Conservation (phyloP, 202 grass and related monocot species). For the Eragrostis tef region DNA sequence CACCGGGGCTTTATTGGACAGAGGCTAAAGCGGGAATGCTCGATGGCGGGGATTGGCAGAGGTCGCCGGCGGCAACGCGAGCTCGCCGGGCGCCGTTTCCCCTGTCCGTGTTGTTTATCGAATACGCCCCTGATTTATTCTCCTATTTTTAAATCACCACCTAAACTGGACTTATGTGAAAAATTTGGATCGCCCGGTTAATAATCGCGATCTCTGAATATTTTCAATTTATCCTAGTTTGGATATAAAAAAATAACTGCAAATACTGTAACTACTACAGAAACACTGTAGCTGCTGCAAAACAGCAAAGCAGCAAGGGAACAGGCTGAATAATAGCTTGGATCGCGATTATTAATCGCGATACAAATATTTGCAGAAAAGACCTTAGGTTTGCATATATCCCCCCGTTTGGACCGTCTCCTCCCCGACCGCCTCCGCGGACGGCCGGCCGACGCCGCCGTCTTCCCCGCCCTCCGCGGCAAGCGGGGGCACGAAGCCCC, state of each 20-base stretch:
- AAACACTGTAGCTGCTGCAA: too few relatives aligned
- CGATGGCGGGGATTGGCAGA: neutral
- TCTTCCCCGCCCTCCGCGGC: too few relatives aligned
- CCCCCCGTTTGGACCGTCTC: neutral
- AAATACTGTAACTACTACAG: too few relatives aligned
- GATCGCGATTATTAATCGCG: neutral
- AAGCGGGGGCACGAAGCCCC: neutral
- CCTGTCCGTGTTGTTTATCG: neutral
- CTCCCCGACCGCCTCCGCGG: neutral
- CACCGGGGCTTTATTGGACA: neutral
- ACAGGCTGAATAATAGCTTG: too few relatives aligned
- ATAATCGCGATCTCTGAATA: too few relatives aligned
- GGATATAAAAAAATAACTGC: too few relatives aligned
- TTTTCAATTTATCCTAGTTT: too few relatives aligned
- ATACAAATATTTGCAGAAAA: neutral
- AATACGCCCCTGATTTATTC: neutral
- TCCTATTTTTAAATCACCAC: too few relatives aligned
- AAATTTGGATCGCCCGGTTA: too few relatives aligned
- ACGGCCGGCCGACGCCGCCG: too few relatives aligned
- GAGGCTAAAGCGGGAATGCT: neutral
- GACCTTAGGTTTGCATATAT: neutral
- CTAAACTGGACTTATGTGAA: too few relatives aligned
- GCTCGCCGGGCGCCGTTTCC: neutral
- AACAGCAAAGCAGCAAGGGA: too few relatives aligned
- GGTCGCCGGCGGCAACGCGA: neutral